phyloP scores from a whole-genome alignment of 2,329 filamentous ascomycete genomes.

The Alternaria novae-zelandiae region DNA sequence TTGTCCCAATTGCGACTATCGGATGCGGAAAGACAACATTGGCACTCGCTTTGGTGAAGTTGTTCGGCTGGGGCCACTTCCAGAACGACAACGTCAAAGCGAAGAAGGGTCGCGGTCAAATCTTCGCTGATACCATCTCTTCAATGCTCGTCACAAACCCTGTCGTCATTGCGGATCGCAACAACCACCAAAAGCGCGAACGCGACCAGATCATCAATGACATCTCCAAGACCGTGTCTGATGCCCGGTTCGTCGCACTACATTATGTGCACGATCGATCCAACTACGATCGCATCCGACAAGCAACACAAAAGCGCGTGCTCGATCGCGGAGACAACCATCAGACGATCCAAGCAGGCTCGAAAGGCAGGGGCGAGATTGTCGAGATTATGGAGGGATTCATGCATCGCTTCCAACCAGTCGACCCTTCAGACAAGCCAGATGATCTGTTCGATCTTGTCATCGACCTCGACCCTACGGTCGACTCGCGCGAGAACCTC shows the following conservation, averaged over 20 bases:
- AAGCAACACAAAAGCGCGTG: conserved; percentile 78
- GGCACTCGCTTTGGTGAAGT: conserved; percentile 76
- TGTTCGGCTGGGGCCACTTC: conserved; percentile 91
- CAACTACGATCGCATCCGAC: conserved; percentile 73
- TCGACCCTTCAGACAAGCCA: conserved; percentile 70
- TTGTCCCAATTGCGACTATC: conserved; percentile 92
- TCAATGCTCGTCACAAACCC: conserved; percentile 68
- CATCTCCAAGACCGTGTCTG: conserved; percentile 65
- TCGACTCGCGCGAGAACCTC: conserved; percentile 82
- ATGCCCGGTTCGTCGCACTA: conserved; percentile 79
- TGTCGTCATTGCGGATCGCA: conserved; percentile 88
- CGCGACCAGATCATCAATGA: conserved; percentile 87
- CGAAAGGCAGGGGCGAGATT: conserved; percentile 74
- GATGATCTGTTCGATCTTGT: conserved; percentile 83
- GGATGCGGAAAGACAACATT: conserved; percentile 97
- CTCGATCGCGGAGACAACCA: conserved; percentile 91
- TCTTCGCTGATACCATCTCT: conserved; percentile 76
- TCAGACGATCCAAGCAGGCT: conserved; percentile 91
- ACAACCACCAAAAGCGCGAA: conserved; percentile 90
- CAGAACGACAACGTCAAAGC: conserved; percentile 96
- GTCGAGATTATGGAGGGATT: conserved; percentile 95
- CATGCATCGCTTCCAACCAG: conserved; percentile 80
- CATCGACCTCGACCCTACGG: conserved; percentile 81
- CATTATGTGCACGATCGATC: conserved; percentile 80
- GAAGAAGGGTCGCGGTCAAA: conserved; percentile 73